These are phyloP conservation scores for Phytophthora litchii DNA, from an alignment of 352 stramenopile genomes.

Conservation along the genomic window DNA sequence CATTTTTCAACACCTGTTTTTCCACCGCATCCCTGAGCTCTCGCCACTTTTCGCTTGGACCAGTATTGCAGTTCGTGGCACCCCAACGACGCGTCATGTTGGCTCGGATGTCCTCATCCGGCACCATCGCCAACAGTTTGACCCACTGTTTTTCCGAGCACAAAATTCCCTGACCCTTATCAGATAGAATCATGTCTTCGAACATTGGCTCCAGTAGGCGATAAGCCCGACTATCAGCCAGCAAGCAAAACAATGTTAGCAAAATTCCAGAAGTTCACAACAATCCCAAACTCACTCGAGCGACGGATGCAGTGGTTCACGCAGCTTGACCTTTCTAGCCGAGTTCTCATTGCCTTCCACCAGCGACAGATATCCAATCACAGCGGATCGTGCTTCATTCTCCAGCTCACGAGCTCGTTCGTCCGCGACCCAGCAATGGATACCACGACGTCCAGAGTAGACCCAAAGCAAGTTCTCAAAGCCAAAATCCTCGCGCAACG, in stretches of 20 bases:
- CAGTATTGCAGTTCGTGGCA: constrained; percentile 47
- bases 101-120: constrained; percentile 84
- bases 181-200: constrained; percentile 87
- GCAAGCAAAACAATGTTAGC: constrained; percentile 8
- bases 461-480: constrained; percentile 99
- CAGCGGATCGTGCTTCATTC: constrained; percentile 96
- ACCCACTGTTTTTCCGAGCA: constrained; percentile 86
- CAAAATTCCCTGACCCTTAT: constrained; percentile 93
- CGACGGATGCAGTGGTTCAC: constrained; percentile 94
- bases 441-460: constrained; percentile 98
- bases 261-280: not conserved
- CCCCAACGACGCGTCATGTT: constrained; percentile 71
- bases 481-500: constrained; percentile 96
- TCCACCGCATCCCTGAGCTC: constrained; percentile 77
- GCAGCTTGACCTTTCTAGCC: constrained; percentile 91
- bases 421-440: constrained; percentile 99
- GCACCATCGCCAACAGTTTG: constrained; percentile 94
- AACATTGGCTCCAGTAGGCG: constrained; percentile 96
- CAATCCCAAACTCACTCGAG: constrained; percentile 62
- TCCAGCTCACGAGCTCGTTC: constrained; percentile 91
- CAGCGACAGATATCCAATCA: constrained; percentile 97
- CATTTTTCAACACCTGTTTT: constrained; percentile 63
- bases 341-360: constrained; percentile 91
- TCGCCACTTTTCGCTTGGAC: constrained; percentile 90
- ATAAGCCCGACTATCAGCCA: constrained; percentile 82